Evolutionary conservation across 768 basidiomycete genomes (phyloP).

Genomic region (Nevesoporus exiguus): DNA sequence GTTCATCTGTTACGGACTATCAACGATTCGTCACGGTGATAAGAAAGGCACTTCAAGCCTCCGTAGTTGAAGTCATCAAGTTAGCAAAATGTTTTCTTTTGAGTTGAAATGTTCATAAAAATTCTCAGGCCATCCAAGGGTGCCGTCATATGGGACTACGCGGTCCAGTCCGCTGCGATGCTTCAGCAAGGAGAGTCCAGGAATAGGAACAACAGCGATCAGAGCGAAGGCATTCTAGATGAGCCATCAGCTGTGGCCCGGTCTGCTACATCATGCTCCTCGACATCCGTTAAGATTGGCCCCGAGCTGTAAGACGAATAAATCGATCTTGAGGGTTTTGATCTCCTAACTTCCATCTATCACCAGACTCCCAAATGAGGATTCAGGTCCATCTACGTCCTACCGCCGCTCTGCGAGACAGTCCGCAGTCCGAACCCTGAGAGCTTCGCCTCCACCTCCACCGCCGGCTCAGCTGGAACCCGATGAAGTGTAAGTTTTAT

Average conservation of each 20-base stretch:
- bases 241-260: background rate
- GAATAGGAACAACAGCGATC: background rate
- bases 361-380: constrained; percentile 13
- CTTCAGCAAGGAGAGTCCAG: constrained; percentile 6
- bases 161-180: constrained; percentile 11
- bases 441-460: constrained; percentile 29
- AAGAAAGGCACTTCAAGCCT: background rate
- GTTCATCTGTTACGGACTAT: constrained; percentile 21
- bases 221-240: background rate
- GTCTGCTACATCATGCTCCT: constrained; percentile 19
- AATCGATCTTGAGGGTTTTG: background rate
- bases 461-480: constrained; percentile 36
- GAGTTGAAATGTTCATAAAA: background rate
- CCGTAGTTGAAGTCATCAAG: constrained; percentile 7
- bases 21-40: constrained; percentile 18
- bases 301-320: constrained; percentile 16
- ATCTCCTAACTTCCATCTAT: background rate
- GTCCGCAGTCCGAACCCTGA: constrained; percentile 21
- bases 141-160: constrained; percentile 13
- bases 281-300: constrained; percentile 13
- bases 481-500: constrained; percentile 59
- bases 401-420: constrained; percentile 39
- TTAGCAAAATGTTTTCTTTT: constrained; percentile 9
- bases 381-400: constrained; percentile 3
- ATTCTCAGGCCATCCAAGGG: constrained; percentile 18